These are phyloP conservation scores for Hibiscus tridactylites DNA, from an alignment of 345 rosid genomes.

Conservation along the genomic window DNA sequence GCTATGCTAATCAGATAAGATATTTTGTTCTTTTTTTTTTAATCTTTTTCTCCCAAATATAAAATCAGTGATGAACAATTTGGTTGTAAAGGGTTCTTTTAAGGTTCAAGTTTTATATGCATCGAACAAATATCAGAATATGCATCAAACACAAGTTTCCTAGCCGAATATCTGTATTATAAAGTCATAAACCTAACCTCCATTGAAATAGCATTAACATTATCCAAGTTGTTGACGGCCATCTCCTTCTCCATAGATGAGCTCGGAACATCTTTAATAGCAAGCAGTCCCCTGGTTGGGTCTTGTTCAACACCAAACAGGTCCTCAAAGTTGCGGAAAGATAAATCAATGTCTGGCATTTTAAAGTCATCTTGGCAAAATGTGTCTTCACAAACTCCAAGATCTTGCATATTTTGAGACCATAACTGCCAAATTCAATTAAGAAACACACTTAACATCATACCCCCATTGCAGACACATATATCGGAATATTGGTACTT, in stretches of 20 bases:
- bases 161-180: background rate
- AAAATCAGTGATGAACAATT: background rate
- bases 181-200: slow-evolving; percentile 20
- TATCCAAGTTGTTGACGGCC: slow-evolving; percentile 26
- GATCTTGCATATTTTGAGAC: slow-evolving; percentile 80
- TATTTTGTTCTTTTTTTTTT: too few relatives aligned
- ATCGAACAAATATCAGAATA: background rate
- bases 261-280: slow-evolving; percentile 26
- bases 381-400: slow-evolving; percentile 73
- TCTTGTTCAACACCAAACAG: slow-evolving; percentile 60
- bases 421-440: slow-evolving; percentile 43
- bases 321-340: slow-evolving; percentile 71
- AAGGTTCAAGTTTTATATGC: background rate
- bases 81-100: background rate
- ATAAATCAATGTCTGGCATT: slow-evolving; percentile 74
- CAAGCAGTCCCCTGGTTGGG: slow-evolving; percentile 23
- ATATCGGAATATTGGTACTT: background rate
- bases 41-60: too few relatives aligned
- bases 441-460: background rate
- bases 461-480: background rate
- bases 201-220: slow-evolving; percentile 11
- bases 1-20: background rate
- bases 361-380: slow-evolving; percentile 42
- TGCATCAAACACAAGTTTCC: background rate
- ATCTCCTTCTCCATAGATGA: slow-evolving; percentile 29